Percentiles rank a stretch among this genome's conserved stretches.
These are phyloP conservation scores for Hydnomerulius pinastri DNA, from an alignment of 768 basidiomycete genomes.

Conservation along the genomic window DNA sequence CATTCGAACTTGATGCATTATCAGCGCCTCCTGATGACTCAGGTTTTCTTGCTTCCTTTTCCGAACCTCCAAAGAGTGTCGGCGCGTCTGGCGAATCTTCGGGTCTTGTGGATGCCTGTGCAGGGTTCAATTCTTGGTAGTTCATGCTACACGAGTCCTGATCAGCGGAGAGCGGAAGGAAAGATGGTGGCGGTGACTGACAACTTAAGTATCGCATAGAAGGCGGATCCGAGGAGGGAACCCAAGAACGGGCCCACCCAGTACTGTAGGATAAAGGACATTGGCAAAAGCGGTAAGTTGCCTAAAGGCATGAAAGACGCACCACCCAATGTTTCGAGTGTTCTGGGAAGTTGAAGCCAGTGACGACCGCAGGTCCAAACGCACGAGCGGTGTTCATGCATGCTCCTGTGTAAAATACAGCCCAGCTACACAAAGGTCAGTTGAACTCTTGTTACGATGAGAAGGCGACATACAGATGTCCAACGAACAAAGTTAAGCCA, in stretches of 20 bases:
- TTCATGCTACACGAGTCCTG: conserved; percentile 21
- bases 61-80: conserved; percentile 7
- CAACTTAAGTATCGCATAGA: conserved; percentile 62
- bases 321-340: conserved; percentile 61
- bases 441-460: background rate
- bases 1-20: background rate
- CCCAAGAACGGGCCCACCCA: conserved; percentile 75
- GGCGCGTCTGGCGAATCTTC: conserved; percentile 28
- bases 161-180: background rate
- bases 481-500: conserved; percentile 63
- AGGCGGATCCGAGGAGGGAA: conserved; percentile 54
- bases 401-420: conserved; percentile 64
- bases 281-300: background rate
- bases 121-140: conserved; percentile 30
- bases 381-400: conserved; percentile 70
- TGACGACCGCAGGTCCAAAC: conserved; percentile 69
- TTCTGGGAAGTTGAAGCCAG: conserved; percentile 48
- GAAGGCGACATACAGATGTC: conserved; percentile 50
- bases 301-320: conserved; percentile 21
- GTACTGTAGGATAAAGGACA: conserved; percentile 42
- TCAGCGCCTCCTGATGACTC: conserved; percentile 1
- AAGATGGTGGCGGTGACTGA: conserved; percentile 23
- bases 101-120: conserved; percentile 29
- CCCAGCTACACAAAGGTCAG: conserved; percentile 42
- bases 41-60: conserved; percentile 1